Conservation (phyloP, 2,329 filamentous ascomycete species). For the Fusarium chuoi region DNA sequence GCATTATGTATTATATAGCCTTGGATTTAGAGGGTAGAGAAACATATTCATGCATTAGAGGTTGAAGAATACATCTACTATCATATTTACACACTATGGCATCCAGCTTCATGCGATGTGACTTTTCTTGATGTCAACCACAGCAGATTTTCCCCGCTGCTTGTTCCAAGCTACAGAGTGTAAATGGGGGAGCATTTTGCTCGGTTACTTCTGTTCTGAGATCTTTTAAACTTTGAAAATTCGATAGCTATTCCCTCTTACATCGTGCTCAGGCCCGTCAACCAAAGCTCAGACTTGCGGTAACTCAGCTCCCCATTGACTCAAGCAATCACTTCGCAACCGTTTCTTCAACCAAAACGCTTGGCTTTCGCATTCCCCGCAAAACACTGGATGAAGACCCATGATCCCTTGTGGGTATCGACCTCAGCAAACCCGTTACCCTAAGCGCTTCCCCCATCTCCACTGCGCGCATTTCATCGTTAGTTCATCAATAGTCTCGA, state of each 20-base stretch:
- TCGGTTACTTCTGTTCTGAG: accelerated
- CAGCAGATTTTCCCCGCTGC: background rate
- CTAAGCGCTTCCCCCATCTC: background rate
- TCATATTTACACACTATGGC: background rate
- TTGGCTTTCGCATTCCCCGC: background rate
- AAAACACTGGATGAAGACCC: background rate
- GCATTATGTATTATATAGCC: background rate
- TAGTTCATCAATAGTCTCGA: background rate
- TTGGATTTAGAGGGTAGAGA: constrained; percentile 4
- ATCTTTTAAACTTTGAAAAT: background rate
- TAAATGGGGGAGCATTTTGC: accelerated
- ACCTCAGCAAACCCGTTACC: background rate
- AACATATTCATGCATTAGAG: background rate
- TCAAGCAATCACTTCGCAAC: background rate
- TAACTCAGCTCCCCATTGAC: background rate
- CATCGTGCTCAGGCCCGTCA: too few relatives aligned
- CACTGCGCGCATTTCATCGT: background rate
- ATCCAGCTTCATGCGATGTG: background rate
- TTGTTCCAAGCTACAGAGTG: background rate
- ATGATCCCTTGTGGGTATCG: background rate
- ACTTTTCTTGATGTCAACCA: too few relatives aligned
- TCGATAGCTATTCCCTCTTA: too few relatives aligned
- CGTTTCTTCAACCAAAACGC: background rate
- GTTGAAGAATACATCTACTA: constrained; percentile 4
- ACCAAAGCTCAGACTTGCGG: background rate